Conservation (phyloP, 371 early-diverging fungal species). For the Blakeslea trispora region DNA sequence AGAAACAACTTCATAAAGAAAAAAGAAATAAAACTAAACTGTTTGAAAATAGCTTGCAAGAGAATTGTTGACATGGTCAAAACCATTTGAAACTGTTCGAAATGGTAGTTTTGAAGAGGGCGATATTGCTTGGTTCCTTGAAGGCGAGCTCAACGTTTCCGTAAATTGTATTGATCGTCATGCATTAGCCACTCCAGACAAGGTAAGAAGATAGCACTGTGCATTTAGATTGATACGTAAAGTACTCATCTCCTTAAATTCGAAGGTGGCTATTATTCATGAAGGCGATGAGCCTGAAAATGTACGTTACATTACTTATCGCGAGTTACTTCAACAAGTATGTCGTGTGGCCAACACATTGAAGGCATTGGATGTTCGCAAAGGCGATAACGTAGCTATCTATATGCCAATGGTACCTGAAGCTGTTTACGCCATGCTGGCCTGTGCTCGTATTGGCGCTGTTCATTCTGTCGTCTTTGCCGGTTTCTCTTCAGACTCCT, state of each 20-base stretch:
- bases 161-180: conserved; percentile 98
- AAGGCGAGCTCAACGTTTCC: conserved; percentile 90
- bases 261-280: conserved; percentile 91
- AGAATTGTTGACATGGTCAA: conserved; percentile 73
- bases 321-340: conserved; percentile 79
- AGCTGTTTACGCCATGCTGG: conserved; percentile 89
- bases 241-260: conserved; percentile 12
- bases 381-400: conserved; percentile 91
- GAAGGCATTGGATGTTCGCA: conserved; percentile 74
- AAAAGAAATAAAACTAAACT: background rate
- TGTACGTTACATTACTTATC: conserved; percentile 79
- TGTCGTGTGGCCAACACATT: conserved; percentile 85
- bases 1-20: no score
- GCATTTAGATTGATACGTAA: background rate
- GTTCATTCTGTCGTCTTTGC: conserved; percentile 94
- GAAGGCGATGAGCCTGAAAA: conserved; percentile 88
- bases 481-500: conserved; percentile 87
- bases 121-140: conserved; percentile 90
- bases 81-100: conserved; percentile 69
- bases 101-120: conserved; percentile 69
- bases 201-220: no score
- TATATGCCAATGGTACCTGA: conserved; percentile 99
- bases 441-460: conserved; percentile 92
- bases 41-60: conserved; percentile 55
- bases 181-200: conserved; percentile 66